These are phyloP conservation scores for Fusarium sp. DNA, from an alignment of 2,329 filamentous ascomycete species.

Conservation along the genomic window DNA sequence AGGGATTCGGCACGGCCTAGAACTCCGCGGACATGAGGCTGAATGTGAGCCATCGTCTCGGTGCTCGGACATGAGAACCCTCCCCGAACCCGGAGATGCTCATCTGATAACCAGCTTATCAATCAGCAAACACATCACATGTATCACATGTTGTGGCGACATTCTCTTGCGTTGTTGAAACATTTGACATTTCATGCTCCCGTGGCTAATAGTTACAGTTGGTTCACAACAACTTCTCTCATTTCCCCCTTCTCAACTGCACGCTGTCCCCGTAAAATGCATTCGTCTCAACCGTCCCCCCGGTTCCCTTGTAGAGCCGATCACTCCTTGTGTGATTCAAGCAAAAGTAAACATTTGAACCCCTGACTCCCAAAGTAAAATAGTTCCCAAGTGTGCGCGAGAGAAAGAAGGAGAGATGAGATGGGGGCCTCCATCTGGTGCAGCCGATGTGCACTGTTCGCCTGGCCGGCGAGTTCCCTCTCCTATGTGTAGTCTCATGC, in stretches of 20 bases:
- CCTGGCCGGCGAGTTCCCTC: constrained; percentile 15
- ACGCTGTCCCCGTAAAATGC: constrained; percentile 6
- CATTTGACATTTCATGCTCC: constrained; percentile 32
- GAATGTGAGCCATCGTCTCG: not conserved
- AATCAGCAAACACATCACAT: constrained; percentile 8
- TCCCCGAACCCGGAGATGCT: not conserved
- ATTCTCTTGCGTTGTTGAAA: not conserved
- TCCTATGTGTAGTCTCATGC: constrained; percentile 12
- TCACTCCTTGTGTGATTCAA: constrained; percentile 24
- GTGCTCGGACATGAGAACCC: constrained; percentile 1
- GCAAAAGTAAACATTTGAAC: constrained; percentile 37
- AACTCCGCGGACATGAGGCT: not conserved
- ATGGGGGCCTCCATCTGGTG: constrained; percentile 24
- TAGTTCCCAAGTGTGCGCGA: constrained; percentile 28
- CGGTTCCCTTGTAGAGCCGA: constrained; percentile 17
- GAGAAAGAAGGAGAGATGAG: constrained; percentile 26
- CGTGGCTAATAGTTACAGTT: constrained; percentile 36
- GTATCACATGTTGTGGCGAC: not conserved
- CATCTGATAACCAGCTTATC: constrained; percentile 17
- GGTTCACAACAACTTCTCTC: constrained; percentile 18
- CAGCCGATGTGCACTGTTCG: constrained; percentile 17
- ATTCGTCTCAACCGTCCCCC: constrained; percentile 5
- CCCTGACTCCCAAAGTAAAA: constrained; percentile 39
- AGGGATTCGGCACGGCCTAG: not conserved
- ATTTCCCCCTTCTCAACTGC: not conserved